These are phyloP conservation scores for Macrocybe sp. DNA, from an alignment of 1,284 basidiomycete genomes.

Conservation along the genomic window DNA sequence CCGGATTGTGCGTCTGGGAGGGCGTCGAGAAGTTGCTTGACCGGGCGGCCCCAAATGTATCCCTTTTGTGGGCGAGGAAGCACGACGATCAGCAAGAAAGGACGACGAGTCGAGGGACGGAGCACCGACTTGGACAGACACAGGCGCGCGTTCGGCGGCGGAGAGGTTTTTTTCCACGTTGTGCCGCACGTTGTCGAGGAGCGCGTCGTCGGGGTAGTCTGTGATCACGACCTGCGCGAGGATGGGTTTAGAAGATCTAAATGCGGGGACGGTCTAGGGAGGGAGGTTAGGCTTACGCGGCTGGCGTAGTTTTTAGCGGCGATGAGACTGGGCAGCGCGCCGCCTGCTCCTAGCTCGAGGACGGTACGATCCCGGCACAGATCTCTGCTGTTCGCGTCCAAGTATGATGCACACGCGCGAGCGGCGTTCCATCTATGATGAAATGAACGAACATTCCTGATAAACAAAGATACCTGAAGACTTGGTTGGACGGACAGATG, in stretches of 20 bases:
- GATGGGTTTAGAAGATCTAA: too few relatives aligned
- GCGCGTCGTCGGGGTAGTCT: constrained; percentile 83
- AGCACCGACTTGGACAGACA: constrained; percentile 45
- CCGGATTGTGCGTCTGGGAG: constrained; percentile 15
- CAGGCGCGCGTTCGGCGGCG: constrained; percentile 21
- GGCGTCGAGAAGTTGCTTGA: constrained; percentile 45
- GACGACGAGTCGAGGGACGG: not conserved
- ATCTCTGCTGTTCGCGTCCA: constrained; percentile 49
- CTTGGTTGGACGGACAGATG: constrained; percentile 54
- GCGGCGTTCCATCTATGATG: constrained; percentile 80
- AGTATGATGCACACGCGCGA: constrained; percentile 66
- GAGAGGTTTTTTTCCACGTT: constrained; percentile 67
- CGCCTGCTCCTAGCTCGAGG: constrained; percentile 92
- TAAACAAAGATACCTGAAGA: not conserved
- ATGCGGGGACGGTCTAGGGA: not conserved
- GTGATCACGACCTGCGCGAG: constrained; percentile 68
- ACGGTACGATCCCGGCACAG: constrained; percentile 46
- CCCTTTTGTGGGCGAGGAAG: constrained; percentile 43
- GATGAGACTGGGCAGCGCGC: constrained; percentile 82
- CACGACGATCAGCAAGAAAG: not conserved
- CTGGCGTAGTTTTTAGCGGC: constrained; percentile 64
- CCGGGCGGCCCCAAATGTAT: constrained; percentile 83
- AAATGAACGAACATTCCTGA: not conserved
- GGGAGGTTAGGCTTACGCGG: constrained; percentile 32
- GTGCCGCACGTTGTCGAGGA: constrained; percentile 75